phyloP scores from a whole-genome alignment of 768 basidiomycete genomes.

The Boletellus sp. region DNA sequence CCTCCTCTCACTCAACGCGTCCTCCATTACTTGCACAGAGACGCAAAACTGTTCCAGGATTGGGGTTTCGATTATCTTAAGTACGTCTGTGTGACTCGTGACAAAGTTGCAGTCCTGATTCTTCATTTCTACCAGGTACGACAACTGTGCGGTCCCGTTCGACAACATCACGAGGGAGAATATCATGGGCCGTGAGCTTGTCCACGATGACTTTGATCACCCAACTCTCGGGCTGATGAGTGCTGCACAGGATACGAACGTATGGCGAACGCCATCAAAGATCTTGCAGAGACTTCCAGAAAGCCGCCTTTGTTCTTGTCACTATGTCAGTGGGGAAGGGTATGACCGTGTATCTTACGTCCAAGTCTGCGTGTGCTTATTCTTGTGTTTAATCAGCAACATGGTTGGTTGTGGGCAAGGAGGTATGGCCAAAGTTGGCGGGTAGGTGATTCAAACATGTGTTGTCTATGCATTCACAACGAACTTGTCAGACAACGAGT shows the following conservation, averaged over 20 bases:
- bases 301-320: conserved; percentile 57
- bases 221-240: background rate
- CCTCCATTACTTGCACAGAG: conserved; percentile 34
- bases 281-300: conserved; percentile 44
- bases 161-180: conserved; percentile 54
- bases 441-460: conserved; percentile 33
- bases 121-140: conserved; percentile 40
- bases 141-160: conserved; percentile 61
- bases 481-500: conserved; percentile 40
- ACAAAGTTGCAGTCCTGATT: background rate
- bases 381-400: conserved; percentile 37
- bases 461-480: background rate
- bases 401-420: conserved; percentile 63
- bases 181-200: conserved; percentile 48
- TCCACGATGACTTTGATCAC: background rate
- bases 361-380: background rate
- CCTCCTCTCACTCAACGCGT: background rate
- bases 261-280: conserved; percentile 57
- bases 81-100: conserved; percentile 35
- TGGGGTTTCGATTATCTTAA: conserved; percentile 69
- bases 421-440: conserved; percentile 63
- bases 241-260: conserved; percentile 48
- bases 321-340: conserved; percentile 66
- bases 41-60: conserved; percentile 53
- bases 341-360: conserved; percentile 26